Evolutionary conservation across 2,329 filamentous ascomycete species (phyloP), one percentile per base, ranked within the genome.

Genomic region (Phoma herbarum): DNA sequence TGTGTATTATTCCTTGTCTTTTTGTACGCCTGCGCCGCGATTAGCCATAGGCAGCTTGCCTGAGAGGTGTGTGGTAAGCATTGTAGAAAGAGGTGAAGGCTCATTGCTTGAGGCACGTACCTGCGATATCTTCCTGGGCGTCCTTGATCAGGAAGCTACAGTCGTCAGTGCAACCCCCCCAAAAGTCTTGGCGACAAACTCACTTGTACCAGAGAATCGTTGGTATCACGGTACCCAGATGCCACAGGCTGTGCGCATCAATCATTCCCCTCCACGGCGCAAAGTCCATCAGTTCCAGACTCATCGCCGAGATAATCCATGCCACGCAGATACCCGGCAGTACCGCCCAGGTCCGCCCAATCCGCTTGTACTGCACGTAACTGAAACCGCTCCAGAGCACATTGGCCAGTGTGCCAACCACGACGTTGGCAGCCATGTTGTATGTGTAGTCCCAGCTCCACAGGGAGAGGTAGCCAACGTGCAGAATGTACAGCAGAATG

Each of bases 161-260:
- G 22, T 33, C 25, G 46, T 67, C 46, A 74, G 66, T 46, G 35
- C 5, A 14, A 41, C 9, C 14, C 31, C 31, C 18, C 16, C 23
- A 16, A 6, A 7, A 16, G 10, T 10, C n/a, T 14, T 2, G 6
- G 16, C 3, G 28, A 26, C 47, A 31, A 43, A 88, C 92, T 83
- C 81, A 98, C 93, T 90, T 93, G 78, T 99, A 99, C 91, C 91
- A 97, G 82, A 96, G 85, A 48, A 95, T 82, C 0, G 92, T 92
- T 10, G 95, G 95, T 29, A 86, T 85, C 49, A 99, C 94, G 0
- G 95, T 99, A 56, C 93, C 92, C 61, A 97, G 76, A 84, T 99
- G 95, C 95, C 95, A 99, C 63, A 99, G 78, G 71, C 91, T 93
- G 80, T 99, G 95, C 4, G 95, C 95, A 82, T 99, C 95, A 49